Evolutionary conservation across 2,329 filamentous ascomycete species (phyloP), one percentile per base, ranked within the genome.

Genomic region (Talaromyces sp.): DNA sequence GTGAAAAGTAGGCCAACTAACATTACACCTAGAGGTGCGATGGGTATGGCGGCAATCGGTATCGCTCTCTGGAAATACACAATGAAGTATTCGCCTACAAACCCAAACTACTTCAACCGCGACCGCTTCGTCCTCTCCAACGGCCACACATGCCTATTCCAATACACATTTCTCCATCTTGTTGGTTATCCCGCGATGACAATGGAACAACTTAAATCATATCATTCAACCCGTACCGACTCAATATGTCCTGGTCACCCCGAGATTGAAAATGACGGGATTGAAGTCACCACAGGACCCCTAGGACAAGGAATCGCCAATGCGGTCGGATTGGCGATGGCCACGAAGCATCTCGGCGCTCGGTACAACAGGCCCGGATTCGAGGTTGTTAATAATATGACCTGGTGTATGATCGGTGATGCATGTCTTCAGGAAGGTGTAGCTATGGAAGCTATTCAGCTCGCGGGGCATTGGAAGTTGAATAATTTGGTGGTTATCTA

Each of bases 121-220:
- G 86, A 89, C 69, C 82, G 86, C 24, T 88, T 89, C 69, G 83
- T 89, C 7, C 78, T 89, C 11, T 88, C 85, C 24, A 89, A 88
- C 68, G 86, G 81, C n/a, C 84, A 86, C 68, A 80, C 82, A 1
- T 84, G 83, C 69, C 75, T 86, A 24, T 86, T 85, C 67, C 82
- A 85, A 65, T 86, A 87, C 72, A 72, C 76, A 0, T 83, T 86
- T 66, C 74, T 85, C 9, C 82, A 87, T 66, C 78, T 87, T 10
- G 76, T 77, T 1, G 85, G 85, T 54, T 86, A 85, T 74, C 80
- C 82, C 66, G 73, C 74, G 66, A 85, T 85, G 85, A 86, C 84
- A 0, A 71, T 86, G 8, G 84, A 86, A 6, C 82, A 87, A 70
- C 79, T 87, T 60, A 86, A 85, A 71, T 82, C 80, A 1, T 87